These are phyloP conservation scores for Populus hybrid DNA, from an alignment of 441 rosid species.

Conservation along the genomic window DNA sequence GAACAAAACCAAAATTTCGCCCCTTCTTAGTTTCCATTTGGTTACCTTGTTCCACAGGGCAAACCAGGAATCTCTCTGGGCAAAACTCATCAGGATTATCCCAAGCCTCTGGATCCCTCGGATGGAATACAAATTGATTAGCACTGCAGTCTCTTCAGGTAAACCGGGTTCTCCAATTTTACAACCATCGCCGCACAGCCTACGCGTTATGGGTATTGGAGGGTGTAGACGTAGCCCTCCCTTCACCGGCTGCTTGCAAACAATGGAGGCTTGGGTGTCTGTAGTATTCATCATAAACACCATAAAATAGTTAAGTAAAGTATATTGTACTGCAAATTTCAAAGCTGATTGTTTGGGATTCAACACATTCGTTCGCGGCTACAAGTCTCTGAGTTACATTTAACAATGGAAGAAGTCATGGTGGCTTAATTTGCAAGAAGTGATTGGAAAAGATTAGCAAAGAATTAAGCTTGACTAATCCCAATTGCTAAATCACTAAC, in stretches of 20 bases:
- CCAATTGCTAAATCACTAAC: too few species aligned
- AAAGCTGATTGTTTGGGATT: too few species aligned
- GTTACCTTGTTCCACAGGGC: not conserved
- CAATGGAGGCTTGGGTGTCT: conserved; percentile 32
- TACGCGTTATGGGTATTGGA: conserved; percentile 20
- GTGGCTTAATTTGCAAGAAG: too few species aligned
- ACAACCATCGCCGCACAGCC: conserved; percentile 27
- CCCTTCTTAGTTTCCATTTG: not conserved
- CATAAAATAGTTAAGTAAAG: too few species aligned
- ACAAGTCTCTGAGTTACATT: too few species aligned
- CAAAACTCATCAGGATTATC: conserved; percentile 28
- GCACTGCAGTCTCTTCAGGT: conserved; percentile 23
- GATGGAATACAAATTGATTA: conserved; percentile 35
- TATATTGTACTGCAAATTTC: too few species aligned
- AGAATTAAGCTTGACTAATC: too few species aligned
- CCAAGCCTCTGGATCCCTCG: conserved; percentile 39
- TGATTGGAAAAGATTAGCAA: too few species aligned
- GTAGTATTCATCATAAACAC: not conserved
- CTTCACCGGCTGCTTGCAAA: conserved; percentile 33
- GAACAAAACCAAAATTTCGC: conserved; percentile 12
- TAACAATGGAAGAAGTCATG: too few species aligned
- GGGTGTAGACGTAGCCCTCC: conserved; percentile 36
- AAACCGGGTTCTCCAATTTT: conserved; percentile 28
- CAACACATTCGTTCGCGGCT: too few species aligned
- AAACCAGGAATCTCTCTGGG: conserved; percentile 31